Base-by-base conservation (phyloP, 176 grass and related monocot species). In the Urochloa ruziziensis region DNA sequence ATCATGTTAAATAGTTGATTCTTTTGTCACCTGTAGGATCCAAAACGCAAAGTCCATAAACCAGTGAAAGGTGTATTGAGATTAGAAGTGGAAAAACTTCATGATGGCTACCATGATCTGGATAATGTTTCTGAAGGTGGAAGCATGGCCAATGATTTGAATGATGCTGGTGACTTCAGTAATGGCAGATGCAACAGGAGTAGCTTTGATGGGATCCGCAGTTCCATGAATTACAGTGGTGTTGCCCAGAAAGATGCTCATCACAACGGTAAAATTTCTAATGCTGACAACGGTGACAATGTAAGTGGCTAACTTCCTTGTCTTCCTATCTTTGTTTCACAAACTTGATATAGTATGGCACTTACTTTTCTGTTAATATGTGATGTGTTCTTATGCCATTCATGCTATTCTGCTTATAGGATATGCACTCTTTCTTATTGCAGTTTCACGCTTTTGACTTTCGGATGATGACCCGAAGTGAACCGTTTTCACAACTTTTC, bases 11-110 rank as follows among this genome's bases (percentile, higher is more conserved):
- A 49, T 52, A 67, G 1, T 67, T 80, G 51, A 68, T 18, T 71
- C 59, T 51, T 67, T 39, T 73, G n/a, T 79, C 46, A 49, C 25
- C n/a, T 80, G 73, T 85, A 99, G 96, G 96, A 99, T 62, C 96
- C 96, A 32, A 99, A 99, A 94, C 82, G 96, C 51, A 99, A 99
- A 87, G 87, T 96, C 62, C 96, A 99, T 88, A 99, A 99, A 82
- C 93, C 96, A 30, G 96, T 99, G 62, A 99, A 99, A 94, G 93
- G 91, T 67, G 87, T 96, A 80, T 78, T 99, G 52, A 90, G 68
- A 70, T 77, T 99, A 83, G 96, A 99, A 90, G 89, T 99, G 83
- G 93, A 96, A 82, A 99, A 94, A 83, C 85, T 99, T 75, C 93
- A 91, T 81, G 80, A 87, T 80, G 57, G 86, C 37, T 80, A 73